A percentile compares a stretch with the other conserved stretches of the same genome.
These are phyloP conservation scores for Combretum micranthum DNA, from an alignment of 345 rosid genomes.

Conservation along the genomic window DNA sequence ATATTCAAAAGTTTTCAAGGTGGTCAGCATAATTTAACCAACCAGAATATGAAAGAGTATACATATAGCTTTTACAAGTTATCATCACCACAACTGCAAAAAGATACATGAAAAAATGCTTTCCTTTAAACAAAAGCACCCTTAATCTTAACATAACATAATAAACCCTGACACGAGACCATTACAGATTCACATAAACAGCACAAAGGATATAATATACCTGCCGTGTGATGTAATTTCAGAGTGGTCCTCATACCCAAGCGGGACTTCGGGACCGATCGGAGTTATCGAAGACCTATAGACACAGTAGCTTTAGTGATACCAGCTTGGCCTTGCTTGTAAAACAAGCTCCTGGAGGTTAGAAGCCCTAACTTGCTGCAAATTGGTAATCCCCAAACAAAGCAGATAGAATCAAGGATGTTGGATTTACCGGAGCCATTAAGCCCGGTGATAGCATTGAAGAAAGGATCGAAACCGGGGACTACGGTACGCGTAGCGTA, in stretches of 20 bases:
- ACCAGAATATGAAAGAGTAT: too few species aligned
- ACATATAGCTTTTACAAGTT: too few species aligned
- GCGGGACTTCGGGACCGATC: slow-evolving; percentile 77
- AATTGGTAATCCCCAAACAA: slow-evolving; percentile 96
- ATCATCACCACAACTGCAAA: too few species aligned
- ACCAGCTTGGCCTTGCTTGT: slow-evolving; percentile 99
- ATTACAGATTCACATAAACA: background rate
- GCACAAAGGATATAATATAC: slow-evolving; percentile 21
- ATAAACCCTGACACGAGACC: too few species aligned
- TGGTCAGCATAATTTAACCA: too few species aligned
- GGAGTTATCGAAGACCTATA: slow-evolving; percentile 78
- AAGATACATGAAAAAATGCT: too few species aligned
- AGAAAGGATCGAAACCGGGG: slow-evolving; percentile 84
- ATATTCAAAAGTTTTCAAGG: too few species aligned
- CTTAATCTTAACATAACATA: too few species aligned
- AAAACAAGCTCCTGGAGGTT: slow-evolving; percentile 97
- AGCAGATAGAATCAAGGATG: slow-evolving; percentile 93
- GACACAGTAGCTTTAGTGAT: slow-evolving; percentile 94
- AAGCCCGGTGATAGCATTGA: slow-evolving; percentile 93
- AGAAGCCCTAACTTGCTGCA: slow-evolving; percentile 97
- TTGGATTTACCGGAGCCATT: slow-evolving; percentile 99
- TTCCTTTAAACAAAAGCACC: too few species aligned
- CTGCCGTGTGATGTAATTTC: slow-evolving; percentile 97
- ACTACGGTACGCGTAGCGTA: slow-evolving; percentile 94
- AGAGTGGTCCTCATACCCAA: slow-evolving; percentile 75